Evolutionary conservation across 2,329 filamentous ascomycete species (phyloP), one percentile per base, ranked within the genome.

Genomic region (Claviceps capensis): DNA sequence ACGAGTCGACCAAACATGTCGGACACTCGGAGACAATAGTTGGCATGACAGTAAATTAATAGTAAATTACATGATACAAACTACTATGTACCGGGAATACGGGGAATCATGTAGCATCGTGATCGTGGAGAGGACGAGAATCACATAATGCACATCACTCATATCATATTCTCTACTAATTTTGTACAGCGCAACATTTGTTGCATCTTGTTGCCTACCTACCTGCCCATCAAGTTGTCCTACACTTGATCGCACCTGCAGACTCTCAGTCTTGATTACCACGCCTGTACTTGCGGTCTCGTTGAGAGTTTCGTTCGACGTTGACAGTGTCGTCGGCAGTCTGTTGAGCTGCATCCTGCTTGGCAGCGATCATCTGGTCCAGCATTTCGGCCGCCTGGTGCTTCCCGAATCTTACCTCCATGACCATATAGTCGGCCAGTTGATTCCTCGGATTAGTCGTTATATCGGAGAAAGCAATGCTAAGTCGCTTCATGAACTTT

Each of bases 351-450:
- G 8, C 30, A 30, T 9, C 30, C 30, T 34, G 9, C 47, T 50
- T 57, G 43, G 50, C 56, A 14, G 51, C 34, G 52, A 53, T 50
- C 46, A 37, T 8, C 9, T 61, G 50, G 0, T 58, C 60, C 46
- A 65, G 37, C 36, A 57, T 46, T 38, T 60, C 52, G 14, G 53
- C 54, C 48, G 62, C 56, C 1, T 51, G 55, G 40, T 58, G 57
- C 37, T 62, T 59, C 8, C 60, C 58, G 50, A 61, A 56, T 36
- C 64, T 58, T 14, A 60, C 60, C 50, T 67, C 61, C 55, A 65
- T 56, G 5, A 61, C 63, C 50, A 67, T 42, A 30, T 58, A 42
- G 34, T 62, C 56, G 6, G 55, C 58, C 53, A 64, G 53, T 23
- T 62, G 60, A 13, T 60, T 63, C 52, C 65, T 54, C 43, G 61